Base-by-base conservation (phyloP, 2,329 filamentous ascomycete genomes). In the Helminthosporium solani region DNA sequence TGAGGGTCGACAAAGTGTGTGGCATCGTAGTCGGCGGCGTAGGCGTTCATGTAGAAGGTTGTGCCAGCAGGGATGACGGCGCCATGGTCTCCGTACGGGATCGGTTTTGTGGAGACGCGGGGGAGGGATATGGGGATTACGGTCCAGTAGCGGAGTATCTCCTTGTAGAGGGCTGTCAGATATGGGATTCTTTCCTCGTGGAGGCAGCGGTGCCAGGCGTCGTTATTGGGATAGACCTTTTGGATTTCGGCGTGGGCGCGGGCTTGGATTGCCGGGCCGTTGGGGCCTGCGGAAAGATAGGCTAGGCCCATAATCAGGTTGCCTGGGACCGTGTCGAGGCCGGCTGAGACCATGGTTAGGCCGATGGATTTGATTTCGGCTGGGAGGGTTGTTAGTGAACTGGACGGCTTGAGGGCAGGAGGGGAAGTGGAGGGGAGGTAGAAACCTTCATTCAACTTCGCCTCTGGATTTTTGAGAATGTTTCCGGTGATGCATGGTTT, bases 241-340 rank as follows among this genome's bases (percentile, higher is more conserved):
- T 82, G 76, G 61, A 92, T 91, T 40, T 87, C 87, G 1, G 78
- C 71, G 46, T 88, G 82, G 0, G 87, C 87, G 28, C 79, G 82
- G 44, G 78, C 70, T 67, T 94, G 88, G 49, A 91, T 85, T 2
- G 78, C 75, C 55, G 87, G 85, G 12, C 88, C 87, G 9, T 84
- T 74, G 0, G 78, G 69, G 6, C 28, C 28, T 0, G 81, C 84
- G n/a, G 85, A 80, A 2, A 94, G 78, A 56, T 87, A 88, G 2
- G 86, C 88, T 35, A 92, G 81, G 11, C 85, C 84, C 85, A 90
- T 89, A 59, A 90, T 85, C 8, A 92, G 71, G 51, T 90, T 91
- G 9, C 84, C 86, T 0, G 88, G 86, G 1, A 94, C 85, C 0
- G 88, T 94, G 63, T 94, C 88, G 14, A 92, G 79, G 15, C 88